These are phyloP conservation scores for Aurifilum marmelostoma DNA, from an alignment of 2,329 filamentous ascomycete genomes.

Conservation along the genomic window DNA sequence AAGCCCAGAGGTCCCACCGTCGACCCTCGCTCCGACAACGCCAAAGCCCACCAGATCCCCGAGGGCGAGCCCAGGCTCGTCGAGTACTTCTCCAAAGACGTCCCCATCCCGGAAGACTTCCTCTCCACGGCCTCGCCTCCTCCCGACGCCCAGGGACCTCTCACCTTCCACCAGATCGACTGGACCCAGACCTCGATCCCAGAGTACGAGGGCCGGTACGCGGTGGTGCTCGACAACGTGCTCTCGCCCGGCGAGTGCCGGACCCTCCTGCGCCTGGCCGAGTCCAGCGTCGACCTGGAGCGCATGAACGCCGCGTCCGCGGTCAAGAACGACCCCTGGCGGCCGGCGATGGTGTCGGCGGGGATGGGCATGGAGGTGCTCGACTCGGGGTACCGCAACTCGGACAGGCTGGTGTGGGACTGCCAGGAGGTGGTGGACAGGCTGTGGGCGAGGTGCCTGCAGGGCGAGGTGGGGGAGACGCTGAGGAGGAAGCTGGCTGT, in stretches of 20 bases:
- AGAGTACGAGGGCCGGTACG: conserved; percentile 58
- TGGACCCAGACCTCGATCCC: conserved; percentile 55
- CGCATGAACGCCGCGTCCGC: conserved; percentile 1
- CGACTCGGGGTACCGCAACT: conserved; percentile 63
- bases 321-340: conserved; percentile 56
- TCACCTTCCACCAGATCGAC: conserved; percentile 55
- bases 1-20: neutral
- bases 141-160: conserved; percentile 43
- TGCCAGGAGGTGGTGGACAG: conserved; percentile 61
- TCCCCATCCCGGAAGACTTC: conserved; percentile 50
- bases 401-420: conserved; percentile 80
- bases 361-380: conserved; percentile 64
- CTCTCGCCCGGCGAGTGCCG: conserved; percentile 66
- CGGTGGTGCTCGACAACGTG: conserved; percentile 66
- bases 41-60: conserved; percentile 19
- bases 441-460: conserved; percentile 63
- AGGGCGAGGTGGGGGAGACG: conserved; percentile 46
- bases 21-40: conserved; percentile 24
- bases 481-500: conserved; percentile 46
- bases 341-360: conserved; percentile 69
- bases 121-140: conserved; percentile 46
- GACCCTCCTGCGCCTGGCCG: conserved; percentile 53
- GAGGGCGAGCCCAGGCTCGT: conserved; percentile 23
- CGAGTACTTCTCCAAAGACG: conserved; percentile 39
- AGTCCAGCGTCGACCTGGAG: conserved; percentile 55